Evolutionary conservation across 73 alveolate species (phyloP), one percentile per base, ranked within the genome.

Genomic region (Stentor coeruleus): DNA sequence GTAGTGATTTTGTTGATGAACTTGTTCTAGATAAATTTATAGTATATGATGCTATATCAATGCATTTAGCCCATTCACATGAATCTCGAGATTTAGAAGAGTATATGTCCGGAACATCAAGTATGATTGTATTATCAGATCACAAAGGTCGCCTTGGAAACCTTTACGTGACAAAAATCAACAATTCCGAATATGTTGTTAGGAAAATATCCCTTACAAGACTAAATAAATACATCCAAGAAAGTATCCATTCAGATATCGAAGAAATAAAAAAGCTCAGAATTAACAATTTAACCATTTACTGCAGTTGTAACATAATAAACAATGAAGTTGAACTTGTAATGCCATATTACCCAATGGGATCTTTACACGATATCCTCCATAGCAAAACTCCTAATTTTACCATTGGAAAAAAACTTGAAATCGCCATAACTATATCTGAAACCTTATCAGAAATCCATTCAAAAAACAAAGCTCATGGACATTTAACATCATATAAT

Each of bases 401-500:
- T 35, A 40, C 81, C 1, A 20, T 1, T 6, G n/a, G 57, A 49
- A 57, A 55, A 28, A 35, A 38, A n/a, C 39, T 42, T 20, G 57
- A 49, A 35, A 40, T 77, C 1, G 81, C 81, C 0, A 77, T 41
- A 37, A 57, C 37, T 26, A 57, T 77, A 1, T 76, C 77, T 6
- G 49, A 39, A n/a, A 15, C 58, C 4, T 2, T 77, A 49, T 42
- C 58, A 26, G 38, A 38, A 14, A 33, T 77, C 3, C 85, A 77
- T 40, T 15, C 41, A 35, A 77, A 26, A 20, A 49, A 77, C 49
- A 39, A 77, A 40, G 82, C 57, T 49, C 85, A 77, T 77, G 85
- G 85, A 1, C 85, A 77, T 38, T 2, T 77, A 0, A 42, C 59
- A 15, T 77, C 85, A 42, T 28, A 77, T 14, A 77, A 77, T 33